These are phyloP conservation scores for Dactylellina drechsleri DNA, from an alignment of 2,329 filamentous ascomycete species.

Conservation along the genomic window DNA sequence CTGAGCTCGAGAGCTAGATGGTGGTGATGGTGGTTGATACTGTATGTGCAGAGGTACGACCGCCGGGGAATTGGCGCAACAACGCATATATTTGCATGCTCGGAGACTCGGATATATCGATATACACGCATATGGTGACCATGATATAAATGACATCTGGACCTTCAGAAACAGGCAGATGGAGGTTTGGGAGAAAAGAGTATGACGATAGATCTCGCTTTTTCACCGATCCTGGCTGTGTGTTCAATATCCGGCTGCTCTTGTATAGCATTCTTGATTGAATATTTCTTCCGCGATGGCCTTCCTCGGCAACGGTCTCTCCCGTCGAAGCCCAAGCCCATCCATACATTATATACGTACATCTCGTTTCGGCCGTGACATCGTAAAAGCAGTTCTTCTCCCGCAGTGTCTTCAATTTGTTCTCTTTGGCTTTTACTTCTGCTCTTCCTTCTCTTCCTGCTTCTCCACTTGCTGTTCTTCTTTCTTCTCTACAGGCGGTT, in stretches of 20 bases:
- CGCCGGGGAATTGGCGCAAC: not conserved
- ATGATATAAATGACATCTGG: not conserved
- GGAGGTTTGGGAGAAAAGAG: too few species aligned
- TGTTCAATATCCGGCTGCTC: too few species aligned
- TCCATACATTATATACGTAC: not conserved
- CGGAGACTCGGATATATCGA: not conserved
- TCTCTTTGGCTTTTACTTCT: not conserved
- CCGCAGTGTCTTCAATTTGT: not conserved
- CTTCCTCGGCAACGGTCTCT: not conserved
- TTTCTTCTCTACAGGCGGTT: not conserved
- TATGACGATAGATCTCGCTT: too few species aligned
- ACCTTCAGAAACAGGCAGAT: too few species aligned
- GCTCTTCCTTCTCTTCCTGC: slow-evolving; percentile 60
- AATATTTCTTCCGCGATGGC: not conserved
- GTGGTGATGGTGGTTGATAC: too few species aligned
- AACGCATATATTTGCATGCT: slow-evolving; percentile 5
- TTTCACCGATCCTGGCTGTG: too few species aligned
- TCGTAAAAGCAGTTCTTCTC: not conserved
- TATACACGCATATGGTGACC: not conserved
- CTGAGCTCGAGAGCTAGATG: too few species aligned
- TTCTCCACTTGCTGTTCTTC: not conserved
- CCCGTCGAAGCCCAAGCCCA: not conserved
- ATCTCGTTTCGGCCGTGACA: not conserved
- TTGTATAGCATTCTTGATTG: too few species aligned
- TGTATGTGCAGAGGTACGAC: too few species aligned